These are phyloP conservation scores for Pyrenopolyporus hunteri DNA, from an alignment of 495 filamentous ascomycete genomes.

Conservation along the genomic window DNA sequence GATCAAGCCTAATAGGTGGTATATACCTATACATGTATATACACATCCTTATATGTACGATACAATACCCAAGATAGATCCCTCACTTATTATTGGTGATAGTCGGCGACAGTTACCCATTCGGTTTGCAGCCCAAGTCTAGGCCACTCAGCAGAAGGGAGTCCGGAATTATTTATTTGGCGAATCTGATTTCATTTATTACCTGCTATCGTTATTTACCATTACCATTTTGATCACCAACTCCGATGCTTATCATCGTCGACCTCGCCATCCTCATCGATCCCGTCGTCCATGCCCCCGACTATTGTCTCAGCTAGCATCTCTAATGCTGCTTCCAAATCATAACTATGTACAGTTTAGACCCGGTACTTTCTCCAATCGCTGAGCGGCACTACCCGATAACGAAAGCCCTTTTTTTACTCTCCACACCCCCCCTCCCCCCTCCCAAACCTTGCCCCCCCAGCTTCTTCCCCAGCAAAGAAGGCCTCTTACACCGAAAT, in stretches of 20 bases:
- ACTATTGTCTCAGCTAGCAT: conserved; percentile 23
- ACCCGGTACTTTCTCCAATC: conserved; percentile 17
- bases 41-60: background rate
- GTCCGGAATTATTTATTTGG: conserved; percentile 29
- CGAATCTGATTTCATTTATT: conserved; percentile 18
- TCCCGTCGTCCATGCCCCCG: conserved; percentile 5
- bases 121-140: conserved; percentile 16
- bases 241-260: conserved; percentile 12
- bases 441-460: too few relatives aligned
- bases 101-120: conserved; percentile 16
- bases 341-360: conserved; percentile 1
- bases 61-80: conserved; percentile 6
- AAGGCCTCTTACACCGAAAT: conserved; percentile 20
- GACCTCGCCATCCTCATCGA: conserved; percentile 3
- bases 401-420: conserved; percentile 31
- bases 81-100: conserved; percentile 12
- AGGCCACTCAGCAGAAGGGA: conserved; percentile 10
- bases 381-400: conserved; percentile 23
- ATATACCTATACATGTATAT: too few relatives aligned
- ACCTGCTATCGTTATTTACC: conserved; percentile 3
- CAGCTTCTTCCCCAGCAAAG: conserved; percentile 8
- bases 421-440: conserved; percentile 34
- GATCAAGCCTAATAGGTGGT: too few relatives aligned
- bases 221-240: conserved; percentile 3
- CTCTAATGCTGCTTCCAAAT: conserved; percentile 7